Evolutionary conservation across 1,284 basidiomycete species (phyloP), one percentile per base, ranked within the genome.

Genomic region (Tylopilus orsonianus): DNA sequence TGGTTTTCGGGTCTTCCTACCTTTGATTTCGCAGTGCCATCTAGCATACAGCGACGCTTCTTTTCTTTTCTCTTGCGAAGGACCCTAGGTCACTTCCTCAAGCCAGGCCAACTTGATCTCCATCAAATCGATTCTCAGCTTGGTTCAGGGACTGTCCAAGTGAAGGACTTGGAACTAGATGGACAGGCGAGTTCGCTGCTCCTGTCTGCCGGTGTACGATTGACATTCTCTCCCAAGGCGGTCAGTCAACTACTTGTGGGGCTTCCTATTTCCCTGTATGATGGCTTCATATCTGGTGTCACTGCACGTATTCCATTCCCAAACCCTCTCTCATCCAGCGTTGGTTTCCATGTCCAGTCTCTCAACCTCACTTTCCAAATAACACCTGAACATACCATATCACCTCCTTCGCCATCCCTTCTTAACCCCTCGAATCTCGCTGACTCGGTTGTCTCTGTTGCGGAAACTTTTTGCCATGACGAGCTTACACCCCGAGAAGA

Each of bases 81-180:
- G 54, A 79, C 84, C 2, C 74, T 97, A 0, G 95, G 95, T 3
- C 87, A 89, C 61, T 79, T 97, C 54, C 78, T 97, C 54, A 86
- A 87, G 61, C 89, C 89, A 20, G 92, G 91, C 10, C 91, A 94
- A 59, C 80, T 97, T 50, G 90, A 97, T 68, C 75, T 83, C 42
- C 80, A 87, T 49, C 84, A 93, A 67, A 87, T 97, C 61, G 93
- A 97, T 60, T 90, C 93, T 20, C 93, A 96, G 67, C 87, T 97
- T 58, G 87, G 90, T 8, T 88, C 85, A 38, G 95, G 95, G 13
- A 85, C 81, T 62, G 82, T 97, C 13, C 90, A 94, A 68, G 78
- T 97, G 24, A 85, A 86, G 54, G 83, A 92, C 57, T 73, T 97
- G 38, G 83, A 93, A 65, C 71, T 97, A 35, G 83, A 94, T 64